A percentile compares a stretch with the other conserved stretches of the same genome.
phyloP scores from a whole-genome alignment of 106 monocot genomes.

The Allium sativum region DNA sequence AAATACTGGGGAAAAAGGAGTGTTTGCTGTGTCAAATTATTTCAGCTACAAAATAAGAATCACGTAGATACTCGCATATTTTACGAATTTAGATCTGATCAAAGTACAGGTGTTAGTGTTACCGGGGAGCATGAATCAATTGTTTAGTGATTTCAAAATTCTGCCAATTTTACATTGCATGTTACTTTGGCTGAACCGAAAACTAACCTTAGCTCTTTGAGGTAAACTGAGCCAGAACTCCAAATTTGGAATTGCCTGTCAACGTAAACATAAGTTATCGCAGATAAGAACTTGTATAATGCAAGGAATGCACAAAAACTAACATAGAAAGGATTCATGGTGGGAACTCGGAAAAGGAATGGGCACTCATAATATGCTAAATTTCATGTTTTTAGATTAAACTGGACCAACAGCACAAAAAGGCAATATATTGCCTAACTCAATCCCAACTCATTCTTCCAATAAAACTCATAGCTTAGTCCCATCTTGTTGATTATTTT shows the following conservation, averaged over 20 bases:
- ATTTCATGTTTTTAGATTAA: too few relatives aligned
- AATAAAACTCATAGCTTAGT: too few relatives aligned
- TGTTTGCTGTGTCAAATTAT: neutral
- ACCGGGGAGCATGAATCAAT: neutral
- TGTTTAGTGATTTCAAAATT: neutral
- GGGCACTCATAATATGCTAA: too few relatives aligned
- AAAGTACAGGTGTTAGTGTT: neutral
- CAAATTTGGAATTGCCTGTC: conserved; percentile 77
- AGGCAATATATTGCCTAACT: too few relatives aligned
- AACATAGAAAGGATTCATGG: too few relatives aligned
- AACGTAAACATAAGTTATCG: too few relatives aligned
- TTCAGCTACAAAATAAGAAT: neutral
- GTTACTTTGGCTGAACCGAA: neutral
- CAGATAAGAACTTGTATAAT: too few relatives aligned
- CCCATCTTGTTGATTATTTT: too few relatives aligned
- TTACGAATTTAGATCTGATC: neutral
- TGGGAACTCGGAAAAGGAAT: too few relatives aligned
- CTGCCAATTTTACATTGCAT: neutral
- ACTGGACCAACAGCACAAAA: too few relatives aligned
- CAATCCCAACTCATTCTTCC: too few relatives aligned
- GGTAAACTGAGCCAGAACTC: conserved; percentile 69
- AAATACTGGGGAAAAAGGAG: neutral
- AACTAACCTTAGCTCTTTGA: conserved; percentile 45
- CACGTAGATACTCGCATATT: neutral
- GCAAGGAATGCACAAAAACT: too few relatives aligned